Percentiles rank a stretch among this genome's conserved stretches.
phyloP scores from a whole-genome alignment of 495 filamentous ascomycete genomes.

The Penicillium crystallinum region DNA sequence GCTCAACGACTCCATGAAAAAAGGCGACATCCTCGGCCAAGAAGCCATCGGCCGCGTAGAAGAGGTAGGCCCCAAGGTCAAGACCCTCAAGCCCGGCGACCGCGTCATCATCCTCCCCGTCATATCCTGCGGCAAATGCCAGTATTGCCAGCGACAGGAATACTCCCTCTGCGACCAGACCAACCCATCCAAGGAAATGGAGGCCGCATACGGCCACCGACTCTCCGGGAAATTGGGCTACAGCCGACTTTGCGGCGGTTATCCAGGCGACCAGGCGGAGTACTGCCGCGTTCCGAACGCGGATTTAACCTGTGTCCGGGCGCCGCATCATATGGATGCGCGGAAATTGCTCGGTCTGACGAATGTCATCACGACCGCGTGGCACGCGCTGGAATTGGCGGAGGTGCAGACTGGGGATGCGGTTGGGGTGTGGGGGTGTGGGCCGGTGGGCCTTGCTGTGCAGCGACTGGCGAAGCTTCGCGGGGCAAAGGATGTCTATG shows the following conservation, averaged over 20 bases:
- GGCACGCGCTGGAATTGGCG: constrained; percentile 30
- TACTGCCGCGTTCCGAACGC: constrained; percentile 38
- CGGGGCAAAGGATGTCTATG: constrained; percentile 28
- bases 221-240: constrained; percentile 24
- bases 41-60: constrained; percentile 37
- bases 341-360: constrained; percentile 34
- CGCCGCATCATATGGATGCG: constrained; percentile 50
- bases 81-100: constrained; percentile 27
- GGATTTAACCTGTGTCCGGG: constrained; percentile 27
- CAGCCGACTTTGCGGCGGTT: constrained; percentile 60
- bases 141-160: constrained; percentile 24
- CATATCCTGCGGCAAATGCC: constrained; percentile 58
- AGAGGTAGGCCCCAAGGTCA: constrained; percentile 26
- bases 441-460: constrained; percentile 25
- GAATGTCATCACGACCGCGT: constrained; percentile 35
- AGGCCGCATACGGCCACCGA: constrained; percentile 51
- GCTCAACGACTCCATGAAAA: constrained; percentile 30
- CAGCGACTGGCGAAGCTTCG: constrained; percentile 22
- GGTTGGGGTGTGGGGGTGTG: constrained; percentile 43
- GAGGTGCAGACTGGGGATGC: constrained; percentile 32
- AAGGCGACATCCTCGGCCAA: constrained; percentile 62
- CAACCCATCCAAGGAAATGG: constrained; percentile 53
- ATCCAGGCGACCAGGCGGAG: constrained; percentile 54
- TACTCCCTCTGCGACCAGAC: constrained; percentile 69
- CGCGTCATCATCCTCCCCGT: constrained; percentile 43